Evolutionary conservation across 129 eudicot species (phyloP).

Genomic region (sunflower (Helianthus annuus)): DNA sequence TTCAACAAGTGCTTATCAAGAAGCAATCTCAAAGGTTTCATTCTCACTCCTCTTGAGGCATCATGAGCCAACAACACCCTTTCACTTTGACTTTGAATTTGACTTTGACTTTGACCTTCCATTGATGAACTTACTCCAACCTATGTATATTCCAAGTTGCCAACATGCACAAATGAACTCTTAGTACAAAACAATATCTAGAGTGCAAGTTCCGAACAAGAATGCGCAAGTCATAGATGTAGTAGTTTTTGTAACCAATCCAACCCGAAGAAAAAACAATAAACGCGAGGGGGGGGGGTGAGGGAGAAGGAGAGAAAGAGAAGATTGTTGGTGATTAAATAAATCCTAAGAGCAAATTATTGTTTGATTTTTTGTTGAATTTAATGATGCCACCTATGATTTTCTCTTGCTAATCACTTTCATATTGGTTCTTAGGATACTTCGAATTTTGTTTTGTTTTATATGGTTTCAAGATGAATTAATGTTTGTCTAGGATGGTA

Average conservation of each 20-base stretch:
- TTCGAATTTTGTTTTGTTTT: background rate
- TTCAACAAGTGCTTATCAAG: constrained; percentile 33
- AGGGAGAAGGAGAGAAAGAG: background rate
- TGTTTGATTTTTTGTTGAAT: background rate
- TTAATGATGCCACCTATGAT: constrained; percentile 25
- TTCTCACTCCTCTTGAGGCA: constrained; percentile 31
- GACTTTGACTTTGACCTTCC: constrained; percentile 15
- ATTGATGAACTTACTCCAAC: constrained; percentile 8
- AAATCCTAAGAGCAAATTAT: background rate
- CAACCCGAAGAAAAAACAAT: background rate
- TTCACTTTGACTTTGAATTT: constrained; percentile 34
- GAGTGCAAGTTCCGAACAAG: background rate
- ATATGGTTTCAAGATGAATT: constrained; percentile 11
- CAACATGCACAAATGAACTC: background rate
- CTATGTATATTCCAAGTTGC: background rate
- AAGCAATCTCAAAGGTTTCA: constrained; percentile 34
- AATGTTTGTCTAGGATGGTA: constrained; percentile 10
- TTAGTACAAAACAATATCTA: background rate
- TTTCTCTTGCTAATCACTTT: constrained; percentile 29
- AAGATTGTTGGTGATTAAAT: background rate
- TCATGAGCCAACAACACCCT: constrained; percentile 51
- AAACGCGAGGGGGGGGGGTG: background rate
- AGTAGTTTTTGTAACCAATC: constrained; percentile 5
- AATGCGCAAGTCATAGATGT: constrained; percentile 16
- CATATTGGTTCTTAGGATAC: constrained; percentile 20